Evolutionary conservation across 441 rosid species (phyloP).

Genomic region (Gossypium laxum): DNA sequence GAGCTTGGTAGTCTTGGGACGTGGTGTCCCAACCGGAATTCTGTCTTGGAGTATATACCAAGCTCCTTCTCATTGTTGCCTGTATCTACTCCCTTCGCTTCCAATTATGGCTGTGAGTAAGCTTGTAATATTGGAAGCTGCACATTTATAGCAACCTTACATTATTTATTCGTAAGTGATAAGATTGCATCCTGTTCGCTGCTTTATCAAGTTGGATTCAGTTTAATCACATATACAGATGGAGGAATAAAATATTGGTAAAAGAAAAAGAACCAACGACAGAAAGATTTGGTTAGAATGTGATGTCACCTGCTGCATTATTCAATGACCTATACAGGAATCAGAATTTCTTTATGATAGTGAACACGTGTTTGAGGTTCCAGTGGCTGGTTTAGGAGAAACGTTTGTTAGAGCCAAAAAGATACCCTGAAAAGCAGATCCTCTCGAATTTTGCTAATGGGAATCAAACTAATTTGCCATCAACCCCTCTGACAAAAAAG

Average conservation of each 20-base stretch:
- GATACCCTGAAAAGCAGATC: not conserved
- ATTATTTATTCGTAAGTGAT: conserved; percentile 22
- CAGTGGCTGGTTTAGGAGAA: not conserved
- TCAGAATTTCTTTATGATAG: not conserved
- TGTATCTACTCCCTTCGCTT: not conserved
- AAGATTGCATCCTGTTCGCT: conserved; percentile 27
- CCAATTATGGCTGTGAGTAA: not conserved
- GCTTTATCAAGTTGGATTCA: not conserved
- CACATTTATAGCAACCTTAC: conserved; percentile 25
- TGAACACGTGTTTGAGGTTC: not conserved
- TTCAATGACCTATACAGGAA: not conserved
- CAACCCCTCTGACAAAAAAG: not conserved
- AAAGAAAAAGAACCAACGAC: not conserved
- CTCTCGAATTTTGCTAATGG: not conserved
- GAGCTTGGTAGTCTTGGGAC: conserved; percentile 31
- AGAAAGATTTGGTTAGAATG: not conserved
- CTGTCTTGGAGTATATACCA: conserved; percentile 5
- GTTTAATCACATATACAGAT: not conserved
- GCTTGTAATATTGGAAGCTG: not conserved
- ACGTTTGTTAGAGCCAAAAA: not conserved
- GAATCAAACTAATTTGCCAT: not conserved
- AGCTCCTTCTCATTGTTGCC: conserved; percentile 10
- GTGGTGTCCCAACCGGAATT: conserved; percentile 21
- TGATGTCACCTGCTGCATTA: not conserved
- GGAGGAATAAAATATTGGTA: not conserved